Base-by-base conservation (phyloP, 2,329 filamentous ascomycete genomes). In the Colletotrichum chrysophilum region DNA sequence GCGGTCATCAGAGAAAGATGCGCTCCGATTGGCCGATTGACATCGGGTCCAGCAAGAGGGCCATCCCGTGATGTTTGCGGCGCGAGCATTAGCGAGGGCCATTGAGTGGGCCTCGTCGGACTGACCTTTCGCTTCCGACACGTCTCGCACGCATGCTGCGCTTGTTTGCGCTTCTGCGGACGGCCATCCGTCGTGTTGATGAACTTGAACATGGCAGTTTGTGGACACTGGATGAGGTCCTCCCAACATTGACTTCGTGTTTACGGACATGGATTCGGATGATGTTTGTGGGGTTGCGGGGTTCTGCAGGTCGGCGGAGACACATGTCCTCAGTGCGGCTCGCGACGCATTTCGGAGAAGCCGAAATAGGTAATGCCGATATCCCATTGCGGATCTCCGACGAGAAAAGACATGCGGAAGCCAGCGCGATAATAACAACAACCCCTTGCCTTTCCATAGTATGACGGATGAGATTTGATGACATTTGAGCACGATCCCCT, bases 71-170 rank as follows among this genome's bases (percentile, higher is more conserved):
- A 43, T 36, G 32, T 21, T 64, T 64, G 32, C 61, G 13, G 32
- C 34, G 16, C 58, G 13, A 64, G n/a, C 21, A 64, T 64, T 26
- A 16, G 13, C 34, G 21, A 26, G 30, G 32, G 24, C 21, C n/a
- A 2, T 38, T 24, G n/a, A n/a, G 21, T 24, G 24, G 8, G 7
- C 61, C 14, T 38, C 55, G 1, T 18, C 24, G n/a, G 43, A 62
- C 73, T 67, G 10, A 78, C 77, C 67, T 78, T 78, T 9, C 77
- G 69, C 36, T 70, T 76, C 14, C 77, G 76, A 48, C 77, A 78
- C 24, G 64, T 71, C 12, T 70, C 74, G 32, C 77, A 78, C 7
- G 77, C 77, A 7, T 78, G 70, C 9, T 69, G 55, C 5, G 76
- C 77, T 18, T 76, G 74, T 55, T 77, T 78, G 28, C 77, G 73